A percentile compares a stretch with the other conserved stretches of the same genome.
These are phyloP conservation scores for Ascochyta koolunga DNA, from an alignment of 2,329 filamentous ascomycete species.

Conservation along the genomic window DNA sequence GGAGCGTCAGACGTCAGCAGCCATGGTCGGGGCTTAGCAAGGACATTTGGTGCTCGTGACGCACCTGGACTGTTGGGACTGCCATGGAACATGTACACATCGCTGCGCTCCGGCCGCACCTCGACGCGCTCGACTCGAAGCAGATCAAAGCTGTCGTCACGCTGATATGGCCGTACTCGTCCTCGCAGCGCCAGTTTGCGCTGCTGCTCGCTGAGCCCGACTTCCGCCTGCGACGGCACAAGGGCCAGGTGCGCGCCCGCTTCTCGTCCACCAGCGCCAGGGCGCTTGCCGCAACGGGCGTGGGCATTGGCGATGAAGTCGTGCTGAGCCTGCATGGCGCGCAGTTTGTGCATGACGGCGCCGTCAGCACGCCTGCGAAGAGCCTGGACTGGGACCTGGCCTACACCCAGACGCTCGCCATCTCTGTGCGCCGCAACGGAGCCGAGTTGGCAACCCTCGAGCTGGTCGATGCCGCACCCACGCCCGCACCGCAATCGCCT, in stretches of 20 bases:
- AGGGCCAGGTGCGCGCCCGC: conserved; percentile 80
- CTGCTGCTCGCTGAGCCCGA: conserved; percentile 86
- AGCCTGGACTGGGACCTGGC: conserved; percentile 64
- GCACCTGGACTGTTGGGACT: not conserved
- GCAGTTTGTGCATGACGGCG: conserved; percentile 64
- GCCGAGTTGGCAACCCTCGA: conserved; percentile 58
- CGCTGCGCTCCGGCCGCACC: conserved; percentile 40
- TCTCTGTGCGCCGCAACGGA: conserved; percentile 54
- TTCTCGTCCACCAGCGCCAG: conserved; percentile 75
- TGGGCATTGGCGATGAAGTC: conserved; percentile 81
- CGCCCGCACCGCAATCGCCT: conserved; percentile 36
- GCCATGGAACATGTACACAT: conserved; percentile 42
- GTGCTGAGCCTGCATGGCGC: conserved; percentile 72
- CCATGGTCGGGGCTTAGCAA: conserved; percentile 4
- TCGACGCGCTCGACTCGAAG: conserved; percentile 37
- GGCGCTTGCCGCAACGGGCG: conserved; percentile 67
- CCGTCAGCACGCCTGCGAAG: conserved; percentile 62
- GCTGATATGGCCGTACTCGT: conserved; percentile 90
- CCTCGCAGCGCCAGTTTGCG: conserved; percentile 73
- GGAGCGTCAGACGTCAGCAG: not conserved
- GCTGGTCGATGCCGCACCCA: conserved; percentile 53
- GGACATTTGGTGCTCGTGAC: conserved; percentile 2
- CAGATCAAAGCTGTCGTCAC: conserved; percentile 74
- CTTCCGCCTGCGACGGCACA: conserved; percentile 75
- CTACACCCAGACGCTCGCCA: conserved; percentile 49